Evolutionary conservation across 257 asterid species (phyloP).

Genomic region (Solanum chilense): DNA sequence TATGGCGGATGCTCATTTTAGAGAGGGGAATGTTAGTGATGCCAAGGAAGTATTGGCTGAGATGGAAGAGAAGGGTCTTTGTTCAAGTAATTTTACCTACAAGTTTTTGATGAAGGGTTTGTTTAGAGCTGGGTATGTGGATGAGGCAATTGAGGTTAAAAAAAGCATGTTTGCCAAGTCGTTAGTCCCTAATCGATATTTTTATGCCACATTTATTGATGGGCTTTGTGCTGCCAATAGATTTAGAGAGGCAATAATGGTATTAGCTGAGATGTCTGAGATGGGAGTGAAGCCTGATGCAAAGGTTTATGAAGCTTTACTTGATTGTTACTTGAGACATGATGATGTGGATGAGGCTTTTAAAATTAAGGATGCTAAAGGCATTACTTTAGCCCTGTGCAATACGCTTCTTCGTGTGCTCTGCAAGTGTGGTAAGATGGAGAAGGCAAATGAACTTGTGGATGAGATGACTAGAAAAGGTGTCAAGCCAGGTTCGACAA

Average conservation of each 20-base stretch:
- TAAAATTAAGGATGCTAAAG: background rate
- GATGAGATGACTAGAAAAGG: slow-evolving; percentile 1
- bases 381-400: background rate
- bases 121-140: background rate
- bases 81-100: background rate
- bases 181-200: background rate
- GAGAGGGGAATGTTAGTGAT: background rate
- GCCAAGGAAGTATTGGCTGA: slow-evolving; percentile 4
- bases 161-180: background rate
- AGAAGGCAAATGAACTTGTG: background rate
- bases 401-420: background rate
- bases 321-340: background rate
- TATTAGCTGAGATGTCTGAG: slow-evolving; percentile 9
- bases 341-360: background rate
- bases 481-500: background rate
- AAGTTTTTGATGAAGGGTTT: slow-evolving; percentile 2
- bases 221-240: slow-evolving; percentile 4
- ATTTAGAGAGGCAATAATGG: slow-evolving; percentile 4
- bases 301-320: background rate
- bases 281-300: slow-evolving; percentile 5
- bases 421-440: slow-evolving; percentile 8
- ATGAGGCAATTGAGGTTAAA: slow-evolving; percentile 13
- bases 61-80: slow-evolving; percentile 5
- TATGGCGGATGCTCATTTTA: slow-evolving; percentile 4
- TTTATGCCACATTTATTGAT: slow-evolving; percentile 3